Base-by-base conservation (phyloP, 2,329 filamentous ascomycete species). In the Penicillium sp. region DNA sequence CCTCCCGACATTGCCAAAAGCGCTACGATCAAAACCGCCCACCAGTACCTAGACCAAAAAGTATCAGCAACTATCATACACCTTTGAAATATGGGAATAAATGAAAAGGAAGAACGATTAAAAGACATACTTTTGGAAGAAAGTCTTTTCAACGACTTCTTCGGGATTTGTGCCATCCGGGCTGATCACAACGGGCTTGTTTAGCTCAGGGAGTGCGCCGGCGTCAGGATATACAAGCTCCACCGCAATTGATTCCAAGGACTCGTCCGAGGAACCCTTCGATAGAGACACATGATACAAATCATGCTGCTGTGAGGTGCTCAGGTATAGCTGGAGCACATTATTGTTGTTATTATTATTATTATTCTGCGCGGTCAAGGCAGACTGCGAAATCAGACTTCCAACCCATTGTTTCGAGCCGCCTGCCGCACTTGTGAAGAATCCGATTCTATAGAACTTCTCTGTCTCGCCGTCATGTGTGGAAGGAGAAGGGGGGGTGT, bases 361-460 rank as follows among this genome's bases (percentile, higher is more conserved):
- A n/a, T 12, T 26, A 47, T 26, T 53, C 5, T 66, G 57, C 53
- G 59, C 60, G 7, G 50, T 48, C 50, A 77, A 68, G 2, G 71
- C 64, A 12, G 70, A 68, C 21, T 68, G 55, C 5, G 74, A 74
- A 8, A 73, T 69, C 16, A 77, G 63, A 35, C 71, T 73, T 6
- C 74, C 73, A 8, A 71, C 66, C 73, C 73, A 76, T 65, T 73
- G 68, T 52, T 68, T 71, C 16, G 65, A 49, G 46, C 68, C 68
- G 20, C 45, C 52, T 24, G 65, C 61, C 1, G 65, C 57, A 1
- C 66, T 69, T 40, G 64, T 82, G 63, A 75, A 79, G 33, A 82
- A 77, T 58, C 80, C 81, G 6, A 84, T 72, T 40, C 80, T 77
- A 47, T 82, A 71, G 61, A 84, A 79, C 65, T 78, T 76, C 54